Conservation (phyloP, 1,284 basidiomycete genomes). For the Meira nashicola region DNA sequence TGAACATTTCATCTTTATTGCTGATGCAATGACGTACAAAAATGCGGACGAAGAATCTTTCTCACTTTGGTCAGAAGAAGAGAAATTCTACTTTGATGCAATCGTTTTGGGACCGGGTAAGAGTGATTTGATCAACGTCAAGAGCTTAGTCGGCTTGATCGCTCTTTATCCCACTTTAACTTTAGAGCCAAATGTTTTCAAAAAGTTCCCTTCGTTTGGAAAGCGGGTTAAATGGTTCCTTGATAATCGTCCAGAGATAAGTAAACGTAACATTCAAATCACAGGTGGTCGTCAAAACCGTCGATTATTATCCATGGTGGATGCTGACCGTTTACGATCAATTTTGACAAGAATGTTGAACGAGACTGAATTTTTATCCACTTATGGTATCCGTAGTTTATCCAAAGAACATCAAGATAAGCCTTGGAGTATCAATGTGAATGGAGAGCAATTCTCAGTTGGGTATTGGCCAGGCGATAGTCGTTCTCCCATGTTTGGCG, state of each 20-base stretch:
- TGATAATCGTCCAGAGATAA: slow-evolving; percentile 79
- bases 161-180: slow-evolving; percentile 62
- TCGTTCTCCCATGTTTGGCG: slow-evolving; percentile 94
- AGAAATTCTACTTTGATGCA: slow-evolving; percentile 97
- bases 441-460: slow-evolving; percentile 85
- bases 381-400: slow-evolving; percentile 88
- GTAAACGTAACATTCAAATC: slow-evolving; percentile 89
- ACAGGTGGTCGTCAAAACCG: slow-evolving; percentile 70
- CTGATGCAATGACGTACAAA: slow-evolving; percentile 81
- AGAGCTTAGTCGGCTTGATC: slow-evolving; percentile 88
- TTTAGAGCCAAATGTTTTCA: slow-evolving; percentile 80
- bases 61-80: slow-evolving; percentile 89
- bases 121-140: slow-evolving; percentile 79
- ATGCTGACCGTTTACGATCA: slow-evolving; percentile 78
- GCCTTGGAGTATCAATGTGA: slow-evolving; percentile 90
- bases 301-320: slow-evolving; percentile 79
- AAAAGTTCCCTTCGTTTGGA: slow-evolving; percentile 91
- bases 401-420: slow-evolving; percentile 76
- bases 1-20: slow-evolving; percentile 59
- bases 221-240: slow-evolving; percentile 99
- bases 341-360: slow-evolving; percentile 96
- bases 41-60: slow-evolving; percentile 63
- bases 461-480: slow-evolving; percentile 98
- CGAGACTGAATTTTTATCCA: slow-evolving; percentile 77
- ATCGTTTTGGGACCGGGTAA: slow-evolving; percentile 70